Base-by-base conservation (phyloP, 2,329 filamentous ascomycete genomes). In the Dactylellina drechsleri region DNA sequence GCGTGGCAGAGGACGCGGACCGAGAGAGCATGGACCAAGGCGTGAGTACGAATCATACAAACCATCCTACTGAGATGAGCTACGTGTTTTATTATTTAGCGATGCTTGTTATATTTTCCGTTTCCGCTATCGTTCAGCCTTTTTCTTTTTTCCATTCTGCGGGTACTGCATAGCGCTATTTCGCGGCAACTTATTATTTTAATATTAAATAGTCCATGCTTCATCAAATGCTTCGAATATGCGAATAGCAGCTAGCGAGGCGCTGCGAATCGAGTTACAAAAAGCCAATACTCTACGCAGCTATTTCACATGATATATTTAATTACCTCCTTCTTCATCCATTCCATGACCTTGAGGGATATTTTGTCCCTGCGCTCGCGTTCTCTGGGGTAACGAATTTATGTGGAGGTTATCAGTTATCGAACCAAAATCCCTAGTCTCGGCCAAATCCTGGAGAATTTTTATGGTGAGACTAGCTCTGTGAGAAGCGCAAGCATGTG, bases 401-500 rank as follows among this genome's bases (percentile, higher is more conserved):
- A 36, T 62, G 66, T 28, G 66, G 66, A 70, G 66, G 57, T 57
- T 70, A 70, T 70, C 66, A 57, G 36, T 62, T 53, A 70, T 62
- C 59, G 13, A 47, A 12, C 13, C 16, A 47, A 23, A 36, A 36
- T 36, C 31, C 31, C 31, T 7, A 36, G 43, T 47, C 43, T 47
- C 15, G 43, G 36, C 18, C 41, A 45, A 70, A 62, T 60, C 23
- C 66, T 70, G 66, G 66, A 70, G 66, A 41, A 47, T 62, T 59
- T 59, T 59, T 54, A 23, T n/a, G 10, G 23, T 13, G 26, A 13
- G 52, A 13, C 16, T 23, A 36, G 54, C 28, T 58, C 18, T 15
- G 18, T 1, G 15, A 13, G 16, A 12, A 13, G 28, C 43, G 43
- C 43, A 58, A 57, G 66, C 71, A 75, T 75, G 71, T 75, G 71